Evolutionary conservation across 805 yeast species (phyloP).

Genomic region (Saccharomycopsis sp.): DNA sequence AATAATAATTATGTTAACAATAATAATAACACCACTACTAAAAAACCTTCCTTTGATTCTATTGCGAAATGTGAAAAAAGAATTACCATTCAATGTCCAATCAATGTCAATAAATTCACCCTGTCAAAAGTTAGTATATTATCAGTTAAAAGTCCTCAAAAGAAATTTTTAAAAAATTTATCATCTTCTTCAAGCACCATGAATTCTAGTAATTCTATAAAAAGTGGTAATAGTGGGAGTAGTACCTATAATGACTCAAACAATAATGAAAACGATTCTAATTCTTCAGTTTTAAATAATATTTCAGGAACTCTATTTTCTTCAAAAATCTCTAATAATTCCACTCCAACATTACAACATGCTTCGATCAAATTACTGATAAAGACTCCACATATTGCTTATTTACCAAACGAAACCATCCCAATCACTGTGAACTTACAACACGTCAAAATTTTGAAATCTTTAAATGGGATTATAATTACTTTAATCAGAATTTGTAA

Average conservation of each 20-base stretch:
- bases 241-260: background rate
- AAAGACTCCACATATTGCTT: constrained; percentile 53
- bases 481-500: constrained; percentile 77
- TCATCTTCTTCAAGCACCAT: constrained; percentile 32
- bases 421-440: constrained; percentile 59
- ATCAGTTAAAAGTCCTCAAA: constrained; percentile 45
- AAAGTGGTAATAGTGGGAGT: background rate
- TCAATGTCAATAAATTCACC: constrained; percentile 59
- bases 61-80: constrained; percentile 43
- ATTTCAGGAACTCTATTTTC: constrained; percentile 4
- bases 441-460: constrained; percentile 63
- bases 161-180: constrained; percentile 28
- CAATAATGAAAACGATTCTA: background rate
- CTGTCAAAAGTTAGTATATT: constrained; percentile 58
- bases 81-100: constrained; percentile 57
- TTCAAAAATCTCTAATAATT: background rate
- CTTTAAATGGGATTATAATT: constrained; percentile 62
- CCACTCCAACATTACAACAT: background rate
- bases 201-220: constrained; percentile 3
- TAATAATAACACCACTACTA: background rate
- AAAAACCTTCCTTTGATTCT: too few relatives aligned
- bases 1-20: background rate
- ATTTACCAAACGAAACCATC: constrained; percentile 65
- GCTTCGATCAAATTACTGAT: constrained; percentile 28
- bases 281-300: constrained; percentile 4